Base-by-base conservation (phyloP, 2,329 filamentous ascomycete genomes). In the Colletotrichum sublineola region DNA sequence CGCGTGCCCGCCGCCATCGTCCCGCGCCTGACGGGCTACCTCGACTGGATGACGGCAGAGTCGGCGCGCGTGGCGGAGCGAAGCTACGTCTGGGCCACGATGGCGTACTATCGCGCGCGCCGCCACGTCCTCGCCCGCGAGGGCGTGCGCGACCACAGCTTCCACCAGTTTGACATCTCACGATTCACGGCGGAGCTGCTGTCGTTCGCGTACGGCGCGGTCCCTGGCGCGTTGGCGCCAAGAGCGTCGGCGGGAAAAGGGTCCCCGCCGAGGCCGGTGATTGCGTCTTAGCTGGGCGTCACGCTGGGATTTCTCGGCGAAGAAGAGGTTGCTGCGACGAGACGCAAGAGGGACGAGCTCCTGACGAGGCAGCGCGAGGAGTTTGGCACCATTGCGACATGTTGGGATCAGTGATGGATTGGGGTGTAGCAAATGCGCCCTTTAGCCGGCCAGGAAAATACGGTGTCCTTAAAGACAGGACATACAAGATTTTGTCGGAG, bases 31-130 rank as follows among this genome's bases (percentile, higher is more conserved):
- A 76, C 78, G 0, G 58, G 66, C 11, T 82, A 81, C 64, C 75
- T 82, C 67, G 78, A 80, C 74, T 81, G 79, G 79, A 73, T 82
- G 48, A 75, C 79, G 1, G 70, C 69, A 29, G 73, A 71, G 12
- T 74, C 77, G 15, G 76, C 77, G 8, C 63, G 63, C 12, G 75
- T 76, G 31, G 75, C 80, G 4, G 67, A 73, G 18, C 66, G 77
- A 2, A 79, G 75, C 64, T 80, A 78, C 33, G 71, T 78, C 52
- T 82, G 80, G 79, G 80, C 77, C 2, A 75, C 75, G 3, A 75
- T 75, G 24, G 75, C 78, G 29, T 81, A 77, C 40, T 68, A 79
- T 12, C 78, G 79, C 31, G 73, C 74, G 3, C 76, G 80, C 29
- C 62, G 73, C 38, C 78, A 80, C 67, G 65, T 79, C 5, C 75